Evolutionary conservation across 2,329 filamentous ascomycete genomes (phyloP), one percentile per base, ranked within the genome.

Genomic region (Drechslerella dactyloides): DNA sequence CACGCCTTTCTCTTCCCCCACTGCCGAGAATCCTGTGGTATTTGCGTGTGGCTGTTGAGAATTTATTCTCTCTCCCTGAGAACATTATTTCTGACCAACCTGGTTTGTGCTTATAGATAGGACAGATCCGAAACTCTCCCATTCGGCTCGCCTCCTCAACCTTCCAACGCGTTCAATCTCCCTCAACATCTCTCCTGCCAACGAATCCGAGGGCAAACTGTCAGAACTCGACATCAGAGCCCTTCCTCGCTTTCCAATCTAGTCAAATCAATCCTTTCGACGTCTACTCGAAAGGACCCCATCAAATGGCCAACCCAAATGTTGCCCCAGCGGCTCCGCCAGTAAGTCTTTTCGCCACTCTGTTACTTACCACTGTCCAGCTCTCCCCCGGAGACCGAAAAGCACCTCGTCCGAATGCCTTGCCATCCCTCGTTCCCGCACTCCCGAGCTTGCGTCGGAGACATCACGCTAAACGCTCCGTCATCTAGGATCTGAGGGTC

Each of bases 401-500:
- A 46, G n/a, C 52, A 48, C 37, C 40, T 42, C 21, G 21, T 61
- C 8, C 17, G 52, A 55, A 54, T 72, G 60, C 60, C 50, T 13
- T 15, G 15, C 24, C 42, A 33, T 46, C 42, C 2, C 11, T 40
- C 21, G n/a, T 42, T 24, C 5, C 23, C 42, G 23, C 8, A 17
- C 19, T 35, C 33, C 44, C 15, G 37, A 42, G n/a, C 15, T 19
- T 51, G 21, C 30, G 15, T 21, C 24, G 8, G 23, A 53, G 69
- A 62, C 40, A 27, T 33, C 48, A 66, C 64, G 73, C 74, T 68
- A 65, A 62, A n/a, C 23, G 55, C 33, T 2, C 55, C 33, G 11
- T 55, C 68, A 53, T 73, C 35, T 78, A 97, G 93, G 94, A 99
- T 87, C 88, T 99, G 78, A 92, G 94, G 79, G 94, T 99, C 82